phyloP scores from a whole-genome alignment of 345 rosid genomes.

The Eucalyptus curtisii region DNA sequence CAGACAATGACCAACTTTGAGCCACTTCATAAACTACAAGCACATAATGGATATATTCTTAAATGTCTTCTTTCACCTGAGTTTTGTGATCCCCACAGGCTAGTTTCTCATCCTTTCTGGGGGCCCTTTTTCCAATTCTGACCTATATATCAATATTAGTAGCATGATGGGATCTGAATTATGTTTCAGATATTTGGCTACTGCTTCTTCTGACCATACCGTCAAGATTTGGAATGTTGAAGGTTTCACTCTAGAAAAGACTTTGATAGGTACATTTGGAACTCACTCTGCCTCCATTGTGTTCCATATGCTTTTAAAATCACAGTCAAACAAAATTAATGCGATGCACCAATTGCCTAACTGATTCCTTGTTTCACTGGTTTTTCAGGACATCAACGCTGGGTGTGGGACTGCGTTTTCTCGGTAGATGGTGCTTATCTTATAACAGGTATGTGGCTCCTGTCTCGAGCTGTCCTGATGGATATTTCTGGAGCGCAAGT shows the following conservation, averaged over 20 bases:
- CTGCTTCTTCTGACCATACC: slow-evolving; percentile 88
- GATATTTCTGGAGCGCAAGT: not conserved
- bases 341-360: not conserved
- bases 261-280: slow-evolving; percentile 38
- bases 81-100: slow-evolving; percentile 76
- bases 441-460: slow-evolving; percentile 49
- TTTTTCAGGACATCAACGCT: slow-evolving; percentile 74
- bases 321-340: too few species aligned
- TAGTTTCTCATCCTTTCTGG: not conserved
- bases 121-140: not conserved
- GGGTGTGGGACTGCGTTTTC: slow-evolving; percentile 99
- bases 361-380: not conserved
- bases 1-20: slow-evolving; percentile 91
- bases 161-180: not conserved
- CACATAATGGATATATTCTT: slow-evolving; percentile 80
- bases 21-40: slow-evolving; percentile 95
- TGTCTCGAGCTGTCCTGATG: not conserved
- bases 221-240: slow-evolving; percentile 98
- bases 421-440: slow-evolving; percentile 97
- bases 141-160: not conserved
- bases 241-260: slow-evolving; percentile 88
- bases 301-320: not conserved
- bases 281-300: not conserved
- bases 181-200: slow-evolving; percentile 69
- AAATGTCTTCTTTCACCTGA: slow-evolving; percentile 93